Conservation (phyloP, 2,329 filamentous ascomycete genomes). For the Epichloe hybrida region DNA sequence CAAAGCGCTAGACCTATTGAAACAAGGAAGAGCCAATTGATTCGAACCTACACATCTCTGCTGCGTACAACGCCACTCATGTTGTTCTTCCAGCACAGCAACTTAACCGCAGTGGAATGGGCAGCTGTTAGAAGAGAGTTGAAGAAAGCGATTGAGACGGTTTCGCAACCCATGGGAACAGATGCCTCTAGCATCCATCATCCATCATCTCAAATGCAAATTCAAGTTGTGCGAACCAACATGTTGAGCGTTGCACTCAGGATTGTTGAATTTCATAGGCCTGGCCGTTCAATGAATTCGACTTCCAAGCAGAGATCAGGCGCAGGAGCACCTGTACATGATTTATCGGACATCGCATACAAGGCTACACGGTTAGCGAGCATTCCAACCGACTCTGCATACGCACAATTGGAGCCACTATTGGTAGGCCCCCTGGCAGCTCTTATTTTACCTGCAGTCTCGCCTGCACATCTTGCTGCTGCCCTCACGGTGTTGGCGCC, state of each 20-base stretch:
- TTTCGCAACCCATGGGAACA: constrained; percentile 20
- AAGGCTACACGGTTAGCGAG: constrained; percentile 28
- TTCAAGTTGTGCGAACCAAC: constrained; percentile 77
- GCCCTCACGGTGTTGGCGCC: constrained; percentile 69
- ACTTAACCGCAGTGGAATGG: constrained; percentile 54
- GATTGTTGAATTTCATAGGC: constrained; percentile 71
- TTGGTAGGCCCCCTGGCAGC: constrained; percentile 71
- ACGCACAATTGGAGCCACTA: constrained; percentile 55
- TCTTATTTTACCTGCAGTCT: constrained; percentile 68
- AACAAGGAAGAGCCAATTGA: constrained; percentile 79
- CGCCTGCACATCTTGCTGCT: constrained; percentile 70
- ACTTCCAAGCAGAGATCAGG: constrained; percentile 17
- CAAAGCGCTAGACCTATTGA: constrained; percentile 78
- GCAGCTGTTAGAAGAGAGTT: constrained; percentile 30
- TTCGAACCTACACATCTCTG: constrained; percentile 74
- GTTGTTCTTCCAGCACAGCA: constrained; percentile 65
- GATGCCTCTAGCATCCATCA: constrained; percentile 21
- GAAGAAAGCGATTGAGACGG: constrained; percentile 27
- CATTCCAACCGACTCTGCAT: constrained; percentile 26
- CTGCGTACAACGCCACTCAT: constrained; percentile 75
- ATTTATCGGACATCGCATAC: constrained; percentile 41
- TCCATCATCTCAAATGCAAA: constrained; percentile 49
- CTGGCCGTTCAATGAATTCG: constrained; percentile 24
- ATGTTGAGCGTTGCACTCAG: constrained; percentile 79
- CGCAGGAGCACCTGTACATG: constrained; percentile 28